Conservation (phyloP, 2,329 filamentous ascomycete species). For the Xylariaceae sp. region DNA sequence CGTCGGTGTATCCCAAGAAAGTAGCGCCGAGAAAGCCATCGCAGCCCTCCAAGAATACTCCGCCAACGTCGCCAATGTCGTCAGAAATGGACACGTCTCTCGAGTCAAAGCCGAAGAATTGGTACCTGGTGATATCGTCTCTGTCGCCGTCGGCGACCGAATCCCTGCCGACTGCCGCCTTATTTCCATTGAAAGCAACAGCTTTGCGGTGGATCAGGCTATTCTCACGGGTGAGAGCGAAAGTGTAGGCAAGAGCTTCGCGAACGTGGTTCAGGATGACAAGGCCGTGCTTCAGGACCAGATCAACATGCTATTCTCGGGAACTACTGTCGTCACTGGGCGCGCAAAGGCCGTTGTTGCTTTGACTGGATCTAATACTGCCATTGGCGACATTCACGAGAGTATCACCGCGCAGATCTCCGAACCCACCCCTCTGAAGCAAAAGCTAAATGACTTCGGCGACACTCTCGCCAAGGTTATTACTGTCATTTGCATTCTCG, state of each 20-base stretch:
- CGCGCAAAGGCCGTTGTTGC: conserved; percentile 88
- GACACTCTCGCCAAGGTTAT: conserved; percentile 97
- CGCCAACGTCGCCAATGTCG: conserved; percentile 91
- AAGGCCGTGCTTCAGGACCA: conserved; percentile 96
- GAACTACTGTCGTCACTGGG: conserved; percentile 92
- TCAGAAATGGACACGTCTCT: conserved; percentile 74
- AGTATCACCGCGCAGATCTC: conserved; percentile 98
- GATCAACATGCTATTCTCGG: conserved; percentile 96
- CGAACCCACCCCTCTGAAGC: conserved; percentile 92
- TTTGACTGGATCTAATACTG: conserved; percentile 81
- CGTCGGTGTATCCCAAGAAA: conserved; percentile 97
- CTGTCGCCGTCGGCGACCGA: conserved; percentile 82
- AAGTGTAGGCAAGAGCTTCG: conserved; percentile 81
- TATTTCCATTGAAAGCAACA: conserved; percentile 90
- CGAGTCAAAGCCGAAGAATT: conserved; percentile 93
- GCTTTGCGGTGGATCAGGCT: conserved; percentile 92
- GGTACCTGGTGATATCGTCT: conserved; percentile 88
- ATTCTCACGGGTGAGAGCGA: conserved; percentile 97
- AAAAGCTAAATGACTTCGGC: conserved; percentile 98
- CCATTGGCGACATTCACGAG: conserved; percentile 97
- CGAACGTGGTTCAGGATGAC: conserved; percentile 61
- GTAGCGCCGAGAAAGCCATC: conserved; percentile 96
- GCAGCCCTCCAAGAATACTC: conserved; percentile 98
- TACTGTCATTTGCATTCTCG: conserved; percentile 89
- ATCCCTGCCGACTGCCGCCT: conserved; percentile 93